Conservation (phyloP, 257 asterid species). For the Dorcoceras hygrometricum region DNA sequence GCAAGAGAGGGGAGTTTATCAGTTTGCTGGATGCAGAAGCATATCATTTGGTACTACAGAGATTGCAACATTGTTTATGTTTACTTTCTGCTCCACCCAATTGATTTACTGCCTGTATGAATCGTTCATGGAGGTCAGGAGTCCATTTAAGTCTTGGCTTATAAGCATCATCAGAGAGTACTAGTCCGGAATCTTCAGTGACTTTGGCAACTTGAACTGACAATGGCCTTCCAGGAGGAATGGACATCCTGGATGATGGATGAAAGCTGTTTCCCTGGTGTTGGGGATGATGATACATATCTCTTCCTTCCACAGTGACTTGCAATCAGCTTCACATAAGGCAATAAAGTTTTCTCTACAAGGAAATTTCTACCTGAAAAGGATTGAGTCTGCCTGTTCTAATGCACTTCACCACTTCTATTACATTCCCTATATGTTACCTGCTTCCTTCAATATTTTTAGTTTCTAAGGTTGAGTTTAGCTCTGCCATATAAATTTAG, state of each 20-base stretch:
- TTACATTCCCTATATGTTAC: slow-evolving; percentile 32
- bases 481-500: slow-evolving; percentile 55
- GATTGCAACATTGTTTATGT: slow-evolving; percentile 26
- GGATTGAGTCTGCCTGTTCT: slow-evolving; percentile 30
- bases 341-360: slow-evolving; percentile 19
- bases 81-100: slow-evolving; percentile 99
- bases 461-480: slow-evolving; percentile 31
- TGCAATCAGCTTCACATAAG: slow-evolving; percentile 23
- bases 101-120: slow-evolving; percentile 91
- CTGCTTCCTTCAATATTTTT: slow-evolving; percentile 32
- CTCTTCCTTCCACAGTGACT: slow-evolving; percentile 32
- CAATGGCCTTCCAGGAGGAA: slow-evolving; percentile 65
- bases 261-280: slow-evolving; percentile 58
- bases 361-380: slow-evolving; percentile 42
- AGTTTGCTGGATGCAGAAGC: slow-evolving; percentile 28
- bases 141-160: slow-evolving; percentile 99
- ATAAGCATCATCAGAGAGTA: slow-evolving; percentile 94
- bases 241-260: slow-evolving; percentile 56
- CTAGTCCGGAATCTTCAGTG: slow-evolving; percentile 78
- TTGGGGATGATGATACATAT: slow-evolving; percentile 66
- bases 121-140: slow-evolving; percentile 78
- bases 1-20: slow-evolving; percentile 32
- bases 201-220: slow-evolving; percentile 64
- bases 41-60: slow-evolving; percentile 22
- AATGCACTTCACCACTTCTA: slow-evolving; percentile 34